Evolutionary conservation across 1,284 basidiomycete genomes (phyloP).

Genomic region (Volvariella volvacea): DNA sequence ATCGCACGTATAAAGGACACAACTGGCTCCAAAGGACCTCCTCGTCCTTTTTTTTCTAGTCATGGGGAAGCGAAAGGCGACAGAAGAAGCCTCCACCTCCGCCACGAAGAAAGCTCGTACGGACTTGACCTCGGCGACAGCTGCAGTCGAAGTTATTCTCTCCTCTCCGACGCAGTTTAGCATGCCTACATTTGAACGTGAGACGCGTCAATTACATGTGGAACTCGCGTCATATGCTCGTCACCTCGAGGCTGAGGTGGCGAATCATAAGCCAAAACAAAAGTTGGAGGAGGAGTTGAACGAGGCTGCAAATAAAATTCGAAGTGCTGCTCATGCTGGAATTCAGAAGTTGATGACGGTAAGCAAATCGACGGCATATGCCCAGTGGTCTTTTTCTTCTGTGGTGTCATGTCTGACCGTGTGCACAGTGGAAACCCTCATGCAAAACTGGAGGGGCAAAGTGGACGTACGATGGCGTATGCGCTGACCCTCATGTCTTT

Average conservation of each 20-base stretch:
- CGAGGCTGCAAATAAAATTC: constrained; percentile 40
- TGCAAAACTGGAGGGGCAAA: constrained; percentile 44
- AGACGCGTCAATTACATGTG: constrained; percentile 20
- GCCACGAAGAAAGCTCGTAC: background rate
- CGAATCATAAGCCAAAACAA: constrained; percentile 24
- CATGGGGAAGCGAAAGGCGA: too few species aligned
- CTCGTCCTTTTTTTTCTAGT: too few species aligned
- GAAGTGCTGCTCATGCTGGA: constrained; percentile 38
- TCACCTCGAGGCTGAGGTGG: constrained; percentile 31
- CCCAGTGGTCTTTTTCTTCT: too few species aligned
- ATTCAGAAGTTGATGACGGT: constrained; percentile 52
- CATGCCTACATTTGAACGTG: constrained; percentile 27
- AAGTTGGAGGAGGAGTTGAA: constrained; percentile 34
- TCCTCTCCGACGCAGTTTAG: constrained; percentile 25
- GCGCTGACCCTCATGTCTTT: constrained; percentile 45
- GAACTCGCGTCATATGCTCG: constrained; percentile 39
- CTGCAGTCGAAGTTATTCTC: constrained; percentile 28
- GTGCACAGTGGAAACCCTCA: constrained; percentile 42
- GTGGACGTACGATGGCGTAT: constrained; percentile 51
- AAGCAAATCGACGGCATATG: too few species aligned
- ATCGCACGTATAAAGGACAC: too few species aligned
- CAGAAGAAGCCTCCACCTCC: too few species aligned
- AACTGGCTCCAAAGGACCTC: too few species aligned
- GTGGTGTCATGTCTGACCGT: constrained; percentile 4
- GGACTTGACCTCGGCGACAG: background rate